phyloP scores from a whole-genome alignment of 1,139 yeast genomes.

The Geotrichum fermentans region DNA sequence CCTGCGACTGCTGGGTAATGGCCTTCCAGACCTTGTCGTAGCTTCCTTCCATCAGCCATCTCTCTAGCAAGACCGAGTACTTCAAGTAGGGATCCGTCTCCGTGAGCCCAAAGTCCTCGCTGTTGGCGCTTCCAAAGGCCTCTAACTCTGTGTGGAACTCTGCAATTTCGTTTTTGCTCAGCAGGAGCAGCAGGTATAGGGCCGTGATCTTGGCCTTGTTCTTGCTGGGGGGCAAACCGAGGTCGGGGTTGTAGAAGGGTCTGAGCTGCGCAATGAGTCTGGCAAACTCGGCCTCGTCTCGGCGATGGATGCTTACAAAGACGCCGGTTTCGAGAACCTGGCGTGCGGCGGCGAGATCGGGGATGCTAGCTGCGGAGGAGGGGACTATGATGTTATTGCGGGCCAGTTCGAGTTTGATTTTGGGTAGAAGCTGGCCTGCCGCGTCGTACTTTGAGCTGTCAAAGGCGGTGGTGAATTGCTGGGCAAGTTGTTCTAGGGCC shows the following conservation, averaged over 20 bases:
- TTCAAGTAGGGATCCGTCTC: slow-evolving; percentile 58
- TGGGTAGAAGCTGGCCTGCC: slow-evolving; percentile 59
- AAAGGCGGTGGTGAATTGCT: slow-evolving; percentile 61
- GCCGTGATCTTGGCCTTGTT: slow-evolving; percentile 76
- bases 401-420: slow-evolving; percentile 73
- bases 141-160: slow-evolving; percentile 89
- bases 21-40: slow-evolving; percentile 89
- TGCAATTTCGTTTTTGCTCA: slow-evolving; percentile 80
- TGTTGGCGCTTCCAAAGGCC: slow-evolving; percentile 45
- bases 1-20: slow-evolving; percentile 45
- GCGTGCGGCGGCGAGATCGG: slow-evolving; percentile 74
- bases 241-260: slow-evolving; percentile 57
- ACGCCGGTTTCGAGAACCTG: slow-evolving; percentile 86
- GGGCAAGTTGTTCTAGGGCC: slow-evolving; percentile 43
- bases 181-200: slow-evolving; percentile 65
- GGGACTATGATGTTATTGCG: slow-evolving; percentile 77
- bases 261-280: slow-evolving; percentile 70
- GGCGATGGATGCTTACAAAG: slow-evolving; percentile 60
- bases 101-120: slow-evolving; percentile 10
- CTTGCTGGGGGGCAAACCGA: slow-evolving; percentile 49
- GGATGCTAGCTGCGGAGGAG: slow-evolving; percentile 35
- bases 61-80: slow-evolving; percentile 85
- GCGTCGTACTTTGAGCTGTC: slow-evolving; percentile 55
- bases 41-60: slow-evolving; percentile 94
- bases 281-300: slow-evolving; percentile 61